A percentile compares a stretch with the other conserved stretches of the same genome.
phyloP scores from a whole-genome alignment of 371 early-diverging fungal species.

The Mucor racemosus region DNA sequence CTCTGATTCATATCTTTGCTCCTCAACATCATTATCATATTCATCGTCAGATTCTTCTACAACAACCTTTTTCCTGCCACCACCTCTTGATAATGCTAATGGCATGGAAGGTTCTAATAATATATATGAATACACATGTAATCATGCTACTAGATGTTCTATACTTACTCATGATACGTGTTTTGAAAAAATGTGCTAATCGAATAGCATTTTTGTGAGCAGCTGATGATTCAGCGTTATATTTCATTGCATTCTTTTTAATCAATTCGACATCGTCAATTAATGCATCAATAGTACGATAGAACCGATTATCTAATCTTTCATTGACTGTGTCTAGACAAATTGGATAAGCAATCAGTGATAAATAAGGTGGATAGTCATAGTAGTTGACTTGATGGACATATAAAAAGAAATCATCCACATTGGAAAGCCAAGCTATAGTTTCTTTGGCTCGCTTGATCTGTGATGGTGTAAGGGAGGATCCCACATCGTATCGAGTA shows the following conservation, averaged over 20 bases:
- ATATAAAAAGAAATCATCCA: conserved; percentile 64
- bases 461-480: conserved; percentile 19
- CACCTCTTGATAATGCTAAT: conserved; percentile 30
- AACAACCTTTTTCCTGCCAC: conserved; percentile 17
- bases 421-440: conserved; percentile 38
- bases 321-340: conserved; percentile 64
- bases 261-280: conserved; percentile 70
- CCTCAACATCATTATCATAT: conserved; percentile 42
- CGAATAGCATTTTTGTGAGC: conserved; percentile 64
- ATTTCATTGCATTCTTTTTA: conserved; percentile 69
- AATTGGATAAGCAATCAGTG: conserved; percentile 72
- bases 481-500: conserved; percentile 35
- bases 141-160: neutral
- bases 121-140: neutral
- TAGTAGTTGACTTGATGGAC: conserved; percentile 70
- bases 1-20: conserved; percentile 29
- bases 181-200: conserved; percentile 62
- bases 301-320: conserved; percentile 62
- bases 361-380: conserved; percentile 67
- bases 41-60: conserved; percentile 53
- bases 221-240: conserved; percentile 65
- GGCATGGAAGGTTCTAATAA: conserved; percentile 51
- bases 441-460: conserved; percentile 41
- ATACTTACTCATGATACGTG: conserved; percentile 51
- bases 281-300: conserved; percentile 60